Conservation (phyloP, 345 rosid species). For the Boechera stricta region DNA sequence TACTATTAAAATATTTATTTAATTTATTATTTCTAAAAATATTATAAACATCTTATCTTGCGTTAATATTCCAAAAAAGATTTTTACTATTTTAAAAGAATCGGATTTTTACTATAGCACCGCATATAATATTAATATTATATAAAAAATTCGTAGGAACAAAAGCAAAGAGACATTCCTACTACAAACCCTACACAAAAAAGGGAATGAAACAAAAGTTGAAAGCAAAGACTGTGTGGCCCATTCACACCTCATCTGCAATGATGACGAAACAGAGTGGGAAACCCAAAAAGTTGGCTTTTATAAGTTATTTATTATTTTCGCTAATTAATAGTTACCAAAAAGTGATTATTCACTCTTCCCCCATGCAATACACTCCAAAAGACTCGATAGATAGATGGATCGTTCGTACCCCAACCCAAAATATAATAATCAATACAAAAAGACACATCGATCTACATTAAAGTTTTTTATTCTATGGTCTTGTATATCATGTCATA, state of each 20-base stretch:
- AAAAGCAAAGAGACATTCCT: conserved; percentile 50
- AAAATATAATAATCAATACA: background rate
- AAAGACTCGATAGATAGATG: conserved; percentile 44
- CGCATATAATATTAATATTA: too few relatives aligned
- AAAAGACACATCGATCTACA: conserved; percentile 41
- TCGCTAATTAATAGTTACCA: conserved; percentile 32
- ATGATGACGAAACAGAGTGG: conserved; percentile 49
- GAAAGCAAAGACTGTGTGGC: conserved; percentile 35
- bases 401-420: conserved; percentile 30
- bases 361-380: conserved; percentile 47
- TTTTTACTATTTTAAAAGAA: too few relatives aligned
- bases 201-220: conserved; percentile 47
- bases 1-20: too few relatives aligned
- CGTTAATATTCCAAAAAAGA: too few relatives aligned
- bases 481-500: conserved; percentile 32
- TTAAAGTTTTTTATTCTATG: conserved; percentile 26
- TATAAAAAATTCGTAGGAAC: conserved; percentile 27
- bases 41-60: too few relatives aligned
- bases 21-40: too few relatives aligned
- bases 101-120: too few relatives aligned
- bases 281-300: conserved; percentile 39
- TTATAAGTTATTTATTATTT: conserved; percentile 8
- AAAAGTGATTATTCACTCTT: conserved; percentile 37
- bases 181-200: conserved; percentile 46
- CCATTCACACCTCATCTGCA: conserved; percentile 51